Evolutionary conservation across 2,329 filamentous ascomycete genomes (phyloP), one percentile per base, ranked within the genome.

Genomic region (Alternaria sp.): DNA sequence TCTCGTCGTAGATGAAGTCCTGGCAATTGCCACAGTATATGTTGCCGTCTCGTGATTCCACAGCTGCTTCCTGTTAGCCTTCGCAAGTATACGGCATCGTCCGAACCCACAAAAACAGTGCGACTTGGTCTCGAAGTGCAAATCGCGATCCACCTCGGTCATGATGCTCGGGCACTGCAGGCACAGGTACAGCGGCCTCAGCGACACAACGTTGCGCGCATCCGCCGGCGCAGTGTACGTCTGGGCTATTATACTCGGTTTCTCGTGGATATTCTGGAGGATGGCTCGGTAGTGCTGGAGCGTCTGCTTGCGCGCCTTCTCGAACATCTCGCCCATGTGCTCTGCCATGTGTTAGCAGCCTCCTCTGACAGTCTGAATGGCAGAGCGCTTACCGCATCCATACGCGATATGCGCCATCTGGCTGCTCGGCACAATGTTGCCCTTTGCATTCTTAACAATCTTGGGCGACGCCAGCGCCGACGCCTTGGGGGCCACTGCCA

Each of bases 1-100:
- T 91, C 6, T 91, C 91, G 70, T 96, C 92, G 85, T 92, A 95
- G 30, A 96, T 90, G 67, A 93, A 89, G 77, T 96, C 92, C 74
- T 91, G 88, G 76, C 92, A 96, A 76, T 93, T 89, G 68, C 93
- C 90, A 78, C 92, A 96, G 80, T 91, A 95, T 7, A 96, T 82
- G 54, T 88, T 86, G 43, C 92, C 92, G 69, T 87, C 90, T 62
- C 89, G 85, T 23, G 92, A 95, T 74, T 96, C 92, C 43, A 94
- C 90, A 75, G 91, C 91, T 93, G 58, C 67, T 36, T 21, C 52
- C n/a, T 40, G 55, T 76, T 66, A 77, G 76, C 28, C 21, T 23
- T 23, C 21, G 21, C 21, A 23, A 23, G 21, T 23, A 23, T 23
- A 23, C 21, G 21, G 12, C 28, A 32, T 32, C 7, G 28, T 32